Evolutionary conservation across 768 basidiomycete species (phyloP).

Genomic region (Coprinopsis marcescibilis): DNA sequence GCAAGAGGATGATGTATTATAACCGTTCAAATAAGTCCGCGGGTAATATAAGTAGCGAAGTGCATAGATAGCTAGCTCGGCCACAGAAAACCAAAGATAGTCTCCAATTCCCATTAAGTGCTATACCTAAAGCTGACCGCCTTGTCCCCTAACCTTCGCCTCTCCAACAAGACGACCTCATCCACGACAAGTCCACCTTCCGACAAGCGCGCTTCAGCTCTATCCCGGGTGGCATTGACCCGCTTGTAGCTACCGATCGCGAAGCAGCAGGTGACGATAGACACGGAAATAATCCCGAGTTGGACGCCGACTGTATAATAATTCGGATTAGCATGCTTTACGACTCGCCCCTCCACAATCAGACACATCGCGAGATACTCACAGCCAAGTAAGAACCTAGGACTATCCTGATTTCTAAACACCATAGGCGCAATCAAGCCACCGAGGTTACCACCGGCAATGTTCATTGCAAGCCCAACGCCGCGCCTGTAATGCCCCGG

Average conservation of each 20-base stretch:
- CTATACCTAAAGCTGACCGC: constrained; percentile 62
- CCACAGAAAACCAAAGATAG: too few relatives aligned
- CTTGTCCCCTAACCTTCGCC: constrained; percentile 47
- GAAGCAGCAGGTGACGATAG: constrained; percentile 46
- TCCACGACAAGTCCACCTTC: constrained; percentile 19
- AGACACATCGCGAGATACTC: too few relatives aligned
- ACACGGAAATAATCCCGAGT: constrained; percentile 65
- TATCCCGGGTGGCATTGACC: constrained; percentile 53
- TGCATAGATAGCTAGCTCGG: too few relatives aligned
- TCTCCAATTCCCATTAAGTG: constrained; percentile 13
- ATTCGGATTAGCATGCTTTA: too few relatives aligned
- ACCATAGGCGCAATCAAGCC: constrained; percentile 63
- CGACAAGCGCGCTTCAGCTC: constrained; percentile 20
- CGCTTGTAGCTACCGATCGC: constrained; percentile 43
- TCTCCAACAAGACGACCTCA: constrained; percentile 29
- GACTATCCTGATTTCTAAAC: constrained; percentile 52
- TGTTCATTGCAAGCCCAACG: constrained; percentile 63
- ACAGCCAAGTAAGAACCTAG: constrained; percentile 62
- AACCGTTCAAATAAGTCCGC: too few relatives aligned
- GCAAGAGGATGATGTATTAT: too few relatives aligned
- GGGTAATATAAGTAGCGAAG: too few relatives aligned
- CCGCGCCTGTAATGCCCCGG: constrained; percentile 68
- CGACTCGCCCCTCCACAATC: too few relatives aligned
- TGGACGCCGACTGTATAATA: constrained; percentile 48
- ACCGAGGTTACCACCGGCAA: constrained; percentile 60